Evolutionary conservation across 2,329 filamentous ascomycete genomes (phyloP), one percentile per base, ranked within the genome.

Genomic region (Fusarium tjaetaba): DNA sequence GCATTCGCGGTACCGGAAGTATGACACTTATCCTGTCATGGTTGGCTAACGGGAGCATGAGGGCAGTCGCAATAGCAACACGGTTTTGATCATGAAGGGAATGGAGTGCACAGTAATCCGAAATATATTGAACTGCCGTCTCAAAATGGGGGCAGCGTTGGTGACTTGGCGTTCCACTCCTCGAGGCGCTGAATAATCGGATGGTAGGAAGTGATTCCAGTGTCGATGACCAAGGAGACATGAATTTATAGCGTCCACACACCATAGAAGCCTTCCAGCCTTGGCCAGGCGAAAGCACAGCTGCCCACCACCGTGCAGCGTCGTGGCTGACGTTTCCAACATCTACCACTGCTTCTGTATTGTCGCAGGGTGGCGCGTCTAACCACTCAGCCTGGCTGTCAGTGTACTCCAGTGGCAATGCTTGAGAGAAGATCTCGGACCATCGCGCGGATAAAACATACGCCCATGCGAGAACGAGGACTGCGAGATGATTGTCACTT

Each of bases 381-480:
- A 42, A 57, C 36, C 28, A 42, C 10, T 24, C 18, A n/a, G 43
- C 43, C 20, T 39, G 52, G 6, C 28, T 30, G 20, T 43, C 42
- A 20, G 43, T 59, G 30, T 64, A 64, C 14, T 43, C 28, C 13
- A 51, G 45, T 22, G 34, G 14, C 16, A 30, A 26, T 3, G 14
- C 36, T 28, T 46, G 43, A n/a, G 36, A 39, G 8, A 73, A 70
- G 7, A 72, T 43, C 15, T 73, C 68, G n/a, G 65, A 42, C 68
- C 62, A 73, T 49, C 68, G 62, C 22, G 71, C 72, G 39, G 60
- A 69, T 14, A 70, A 48, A 51, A 59, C 61, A 68, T 71, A 70
- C 7, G 62, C 65, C 68, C 53, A 75, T 46, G 65, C 72, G 14
- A 75, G 71, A 24, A 65, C 68, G 9, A 74, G 64, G 28, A 71